Conservation (phyloP, 495 filamentous ascomycete genomes). For the Stereocaulon alpinum region DNA sequence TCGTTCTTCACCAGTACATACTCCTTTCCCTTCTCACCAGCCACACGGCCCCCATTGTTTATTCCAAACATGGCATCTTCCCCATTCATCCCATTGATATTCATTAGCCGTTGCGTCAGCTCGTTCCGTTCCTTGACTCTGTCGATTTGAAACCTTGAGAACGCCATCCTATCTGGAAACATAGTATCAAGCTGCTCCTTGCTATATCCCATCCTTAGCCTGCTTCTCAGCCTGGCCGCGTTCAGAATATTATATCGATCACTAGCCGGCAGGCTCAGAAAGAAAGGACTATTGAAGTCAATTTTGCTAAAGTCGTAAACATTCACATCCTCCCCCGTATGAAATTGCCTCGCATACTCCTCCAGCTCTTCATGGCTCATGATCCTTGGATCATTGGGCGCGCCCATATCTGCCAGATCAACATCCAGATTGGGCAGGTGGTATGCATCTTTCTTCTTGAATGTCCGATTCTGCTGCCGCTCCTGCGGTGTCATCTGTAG, state of each 20-base stretch:
- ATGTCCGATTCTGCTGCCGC: constrained; percentile 60
- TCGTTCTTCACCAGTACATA: constrained; percentile 95
- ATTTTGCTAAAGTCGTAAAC: constrained; percentile 99
- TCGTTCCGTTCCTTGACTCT: constrained; percentile 84
- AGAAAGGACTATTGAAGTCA: constrained; percentile 90
- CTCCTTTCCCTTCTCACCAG: constrained; percentile 81
- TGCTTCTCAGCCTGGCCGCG: constrained; percentile 73
- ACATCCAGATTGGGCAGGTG: constrained; percentile 78
- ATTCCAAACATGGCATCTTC: constrained; percentile 53
- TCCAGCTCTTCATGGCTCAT: constrained; percentile 91
- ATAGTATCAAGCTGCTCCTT: constrained; percentile 92
- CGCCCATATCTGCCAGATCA: constrained; percentile 72
- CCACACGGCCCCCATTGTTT: constrained; percentile 59
- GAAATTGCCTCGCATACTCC: constrained; percentile 84
- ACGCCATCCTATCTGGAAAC: constrained; percentile 98
- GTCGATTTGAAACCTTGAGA: constrained; percentile 92
- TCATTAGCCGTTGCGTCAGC: constrained; percentile 92
- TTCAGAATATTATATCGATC: constrained; percentile 97
- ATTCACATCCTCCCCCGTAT: constrained; percentile 89
- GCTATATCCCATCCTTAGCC: constrained; percentile 87
- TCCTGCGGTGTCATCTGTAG: constrained; percentile 69
- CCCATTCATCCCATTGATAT: constrained; percentile 79
- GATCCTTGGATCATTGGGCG: constrained; percentile 80
- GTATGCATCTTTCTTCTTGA: constrained; percentile 86
- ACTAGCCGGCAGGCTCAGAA: constrained; percentile 73